Evolutionary conservation across 352 stramenopile genomes (phyloP), one percentile per base, ranked within the genome.

Genomic region (Globisporangium heterothallicum): DNA sequence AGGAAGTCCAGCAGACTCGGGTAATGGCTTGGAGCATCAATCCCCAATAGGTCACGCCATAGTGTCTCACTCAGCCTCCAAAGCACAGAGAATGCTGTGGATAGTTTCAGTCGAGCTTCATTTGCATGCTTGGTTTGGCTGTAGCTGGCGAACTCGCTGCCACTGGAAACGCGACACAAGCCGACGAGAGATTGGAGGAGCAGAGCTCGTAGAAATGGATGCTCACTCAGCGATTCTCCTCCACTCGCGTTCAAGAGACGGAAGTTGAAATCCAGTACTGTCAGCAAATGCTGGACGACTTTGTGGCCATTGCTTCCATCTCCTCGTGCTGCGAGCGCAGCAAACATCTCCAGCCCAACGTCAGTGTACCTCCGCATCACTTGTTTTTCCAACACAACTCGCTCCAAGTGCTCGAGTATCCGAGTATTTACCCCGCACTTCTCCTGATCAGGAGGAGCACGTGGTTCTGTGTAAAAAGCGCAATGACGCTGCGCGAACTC

Each of bases 281-380:
- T 30, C 8, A 52, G 34, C 30, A 42, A 19, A 9, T 22, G 27
- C 46, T 34, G 46, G 6, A 52, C 24, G 2, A 29, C 19, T 32
- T 52, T 34, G 14, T 52, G 46, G 6, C 46, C 30, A 8, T 42
- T 52, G 25, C 13, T 24, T 52, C 30, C 46, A 25, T 52, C 30
- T 14, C 27, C 46, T 34, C 29, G 38, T 4, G 46, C 30, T 30
- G 22, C 21, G 12, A 52, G 6, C 8, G 8, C 30, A 14, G 46
- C 25, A 21, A 52, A 52, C 41, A 14, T 43, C 6, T 13, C 10
- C 19, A 52, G 24, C 6, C 21, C 46, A 6, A 18, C 46, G 26
- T 52, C 30, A 16, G 19, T 40, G 18, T 42, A 32, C 18, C 4
- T 7, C 13, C n/a, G 30, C 13, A 41, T 22, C 18, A 22, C 14